Evolutionary conservation across 2,329 filamentous ascomycete genomes (phyloP).

Genomic region (Diaporthe longicolla): DNA sequence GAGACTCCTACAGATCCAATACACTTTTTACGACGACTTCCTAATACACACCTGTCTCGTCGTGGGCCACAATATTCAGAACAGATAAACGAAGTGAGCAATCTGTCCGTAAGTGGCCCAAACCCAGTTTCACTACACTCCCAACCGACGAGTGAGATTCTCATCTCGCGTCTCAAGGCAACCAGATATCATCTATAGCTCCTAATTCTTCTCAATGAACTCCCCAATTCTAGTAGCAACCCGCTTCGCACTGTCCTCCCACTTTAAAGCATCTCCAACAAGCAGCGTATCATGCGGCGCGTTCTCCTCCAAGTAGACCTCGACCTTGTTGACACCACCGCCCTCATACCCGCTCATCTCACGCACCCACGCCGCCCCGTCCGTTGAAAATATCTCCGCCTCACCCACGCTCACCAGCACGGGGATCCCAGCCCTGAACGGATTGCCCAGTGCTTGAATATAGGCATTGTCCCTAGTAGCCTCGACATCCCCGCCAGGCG

Average conservation of each 20-base stretch:
- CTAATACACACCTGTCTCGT: not conserved
- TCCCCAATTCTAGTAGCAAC: conserved; percentile 22
- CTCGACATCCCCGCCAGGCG: conserved; percentile 45
- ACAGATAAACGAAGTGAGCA: not conserved
- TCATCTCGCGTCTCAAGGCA: not conserved
- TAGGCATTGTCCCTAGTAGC: conserved; percentile 51
- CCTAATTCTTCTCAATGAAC: conserved; percentile 26
- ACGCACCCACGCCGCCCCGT: conserved; percentile 54
- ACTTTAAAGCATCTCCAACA: conserved; percentile 55
- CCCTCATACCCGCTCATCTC: conserved; percentile 54
- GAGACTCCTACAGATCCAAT: not conserved
- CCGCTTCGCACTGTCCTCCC: conserved; percentile 48
- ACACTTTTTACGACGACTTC: not conserved
- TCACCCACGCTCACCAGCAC: conserved; percentile 58
- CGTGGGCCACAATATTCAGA: no score
- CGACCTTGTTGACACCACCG: conserved; percentile 51
- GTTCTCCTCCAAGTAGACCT: conserved; percentile 54
- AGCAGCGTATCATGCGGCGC: conserved; percentile 61
- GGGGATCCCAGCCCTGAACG: conserved; percentile 56
- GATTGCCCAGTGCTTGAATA: conserved; percentile 52
- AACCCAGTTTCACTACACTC: no score
- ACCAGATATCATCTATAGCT: no score
- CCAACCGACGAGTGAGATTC: not conserved
- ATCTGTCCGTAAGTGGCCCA: no score
- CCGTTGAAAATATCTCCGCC: conserved; percentile 58